These are phyloP conservation scores for Zygotorulaspora florentina DNA, from an alignment of 805 yeast species.

Conservation along the genomic window DNA sequence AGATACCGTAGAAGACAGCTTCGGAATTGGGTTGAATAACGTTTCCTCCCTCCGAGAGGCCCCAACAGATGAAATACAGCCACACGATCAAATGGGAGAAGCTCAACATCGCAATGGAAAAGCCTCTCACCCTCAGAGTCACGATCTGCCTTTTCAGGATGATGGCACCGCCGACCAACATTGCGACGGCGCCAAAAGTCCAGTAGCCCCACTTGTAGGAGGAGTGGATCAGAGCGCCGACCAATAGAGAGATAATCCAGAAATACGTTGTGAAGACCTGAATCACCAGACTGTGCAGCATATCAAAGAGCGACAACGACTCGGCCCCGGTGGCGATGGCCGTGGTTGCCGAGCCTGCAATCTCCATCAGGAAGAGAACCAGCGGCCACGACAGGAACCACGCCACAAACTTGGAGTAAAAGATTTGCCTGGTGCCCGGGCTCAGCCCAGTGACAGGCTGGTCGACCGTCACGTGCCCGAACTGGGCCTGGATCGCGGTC, in stretches of 20 bases:
- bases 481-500: slow-evolving; percentile 39
- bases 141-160: slow-evolving; percentile 32
- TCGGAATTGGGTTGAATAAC: slow-evolving; percentile 51
- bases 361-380: slow-evolving; percentile 31
- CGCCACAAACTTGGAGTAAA: slow-evolving; percentile 43
- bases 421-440: slow-evolving; percentile 40
- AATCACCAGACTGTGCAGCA: slow-evolving; percentile 33
- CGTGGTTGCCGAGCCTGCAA: slow-evolving; percentile 13
- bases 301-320: slow-evolving; percentile 14
- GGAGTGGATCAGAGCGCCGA: slow-evolving; percentile 52
- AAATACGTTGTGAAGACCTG: slow-evolving; percentile 45
- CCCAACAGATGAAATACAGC: slow-evolving; percentile 48
- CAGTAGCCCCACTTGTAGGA: slow-evolving; percentile 69
- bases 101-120: slow-evolving; percentile 12
- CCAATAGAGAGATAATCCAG: slow-evolving; percentile 50
- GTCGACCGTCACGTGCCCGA: slow-evolving; percentile 36
- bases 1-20: slow-evolving; percentile 50
- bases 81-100: slow-evolving; percentile 36
- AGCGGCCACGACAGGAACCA: slow-evolving; percentile 47
- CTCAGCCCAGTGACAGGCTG: slow-evolving; percentile 15
- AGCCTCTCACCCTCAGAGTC: slow-evolving; percentile 13
- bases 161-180: slow-evolving; percentile 38
- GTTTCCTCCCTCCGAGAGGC: slow-evolving; percentile 54
- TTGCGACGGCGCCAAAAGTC: slow-evolving; percentile 46
- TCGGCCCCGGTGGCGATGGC: slow-evolving; percentile 4